Evolutionary conservation across 768 basidiomycete genomes (phyloP).

Genomic region (Boletus tylopilopsis): DNA sequence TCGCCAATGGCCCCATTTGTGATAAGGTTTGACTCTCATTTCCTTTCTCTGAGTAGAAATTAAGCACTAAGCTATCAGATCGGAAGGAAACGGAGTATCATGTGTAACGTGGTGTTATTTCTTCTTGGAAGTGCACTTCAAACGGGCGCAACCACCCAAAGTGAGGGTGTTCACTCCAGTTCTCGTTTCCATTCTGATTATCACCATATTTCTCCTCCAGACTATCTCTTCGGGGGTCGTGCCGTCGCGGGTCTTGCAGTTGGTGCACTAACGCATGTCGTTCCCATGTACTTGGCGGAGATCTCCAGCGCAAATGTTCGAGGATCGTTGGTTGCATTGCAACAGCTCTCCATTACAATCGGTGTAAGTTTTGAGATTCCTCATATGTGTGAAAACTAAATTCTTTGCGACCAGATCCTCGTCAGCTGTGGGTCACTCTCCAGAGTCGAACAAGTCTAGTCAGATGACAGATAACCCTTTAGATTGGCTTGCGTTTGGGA

Average conservation of each 20-base stretch:
- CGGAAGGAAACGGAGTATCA: slow-evolving; percentile 27
- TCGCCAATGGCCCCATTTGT: slow-evolving; percentile 29
- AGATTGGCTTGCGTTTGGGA: slow-evolving; percentile 34
- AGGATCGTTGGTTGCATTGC: slow-evolving; percentile 35
- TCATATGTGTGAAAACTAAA: neutral
- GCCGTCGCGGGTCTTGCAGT: slow-evolving; percentile 19
- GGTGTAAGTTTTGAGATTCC: slow-evolving; percentile 26
- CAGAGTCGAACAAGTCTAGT: too few relatives aligned
- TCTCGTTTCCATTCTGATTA: neutral
- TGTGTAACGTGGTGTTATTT: slow-evolving; percentile 28
- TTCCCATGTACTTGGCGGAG: slow-evolving; percentile 37
- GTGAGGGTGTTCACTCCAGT: slow-evolving; percentile 3
- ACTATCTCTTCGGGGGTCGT: slow-evolving; percentile 28
- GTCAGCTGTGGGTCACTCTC: slow-evolving; percentile 27
- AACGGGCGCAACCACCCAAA: slow-evolving; percentile 26
- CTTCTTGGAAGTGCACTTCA: slow-evolving; percentile 30
- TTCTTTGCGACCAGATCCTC: slow-evolving; percentile 18
- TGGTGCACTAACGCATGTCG: slow-evolving; percentile 21
- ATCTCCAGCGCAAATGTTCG: slow-evolving; percentile 38
- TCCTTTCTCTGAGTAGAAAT: neutral
- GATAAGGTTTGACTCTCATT: slow-evolving; percentile 21
- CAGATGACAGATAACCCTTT: neutral
- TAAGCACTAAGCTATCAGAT: slow-evolving; percentile 12
- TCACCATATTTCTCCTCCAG: slow-evolving; percentile 6
- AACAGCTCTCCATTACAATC: slow-evolving; percentile 34